Evolutionary conservation across 2,329 filamentous ascomycete species (phyloP), one percentile per base, ranked within the genome.

Genomic region (Alternaria rosae): DNA sequence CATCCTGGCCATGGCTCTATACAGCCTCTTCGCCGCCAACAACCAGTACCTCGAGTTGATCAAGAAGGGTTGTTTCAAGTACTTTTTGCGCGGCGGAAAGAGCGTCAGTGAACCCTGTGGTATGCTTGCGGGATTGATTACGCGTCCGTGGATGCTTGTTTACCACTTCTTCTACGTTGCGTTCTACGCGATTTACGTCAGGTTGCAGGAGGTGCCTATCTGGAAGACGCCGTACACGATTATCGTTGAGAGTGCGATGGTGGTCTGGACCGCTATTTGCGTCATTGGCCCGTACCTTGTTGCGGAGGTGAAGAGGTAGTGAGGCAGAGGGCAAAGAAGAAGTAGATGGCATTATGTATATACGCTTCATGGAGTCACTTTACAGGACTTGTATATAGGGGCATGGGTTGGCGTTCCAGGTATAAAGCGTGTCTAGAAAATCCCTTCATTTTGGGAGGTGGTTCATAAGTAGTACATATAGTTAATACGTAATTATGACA

Each of bases 121-220:
- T 28, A 83, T 99, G 62, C 85, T 99, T 9, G 92, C 88, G 1
- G 95, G 93, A 13, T 86, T 98, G 59, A 89, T 97, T 68, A 87
- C 89, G 52, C 87, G 89, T 56, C 95, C 95, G 0, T 79, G 89
- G 54, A 86, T 93, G 41, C 88, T 99, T 41, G 89, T 95, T 70
- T 92, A 91, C 77, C 95, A 99, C 81, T 99, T 99, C 83, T 99
- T 97, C 82, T 88, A 89, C 26, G 95, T 99, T 30, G 95, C 95
- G 3, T 89, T 98, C 69, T 87, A 97, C 68, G 89, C 91, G 25
- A 93, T 98, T 68, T 96, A 92, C 91, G 80, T 89, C n/a, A 75
- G 82, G 44, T 80, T 89, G 66, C 83, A 69, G 2, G 85, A 75
- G 75, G 85, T 74, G 78, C 85, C 64, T 70, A 56, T 78, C 1